Base-by-base conservation (phyloP, 164 flowering plant genomes). In the Buxus sempervirens region DNA sequence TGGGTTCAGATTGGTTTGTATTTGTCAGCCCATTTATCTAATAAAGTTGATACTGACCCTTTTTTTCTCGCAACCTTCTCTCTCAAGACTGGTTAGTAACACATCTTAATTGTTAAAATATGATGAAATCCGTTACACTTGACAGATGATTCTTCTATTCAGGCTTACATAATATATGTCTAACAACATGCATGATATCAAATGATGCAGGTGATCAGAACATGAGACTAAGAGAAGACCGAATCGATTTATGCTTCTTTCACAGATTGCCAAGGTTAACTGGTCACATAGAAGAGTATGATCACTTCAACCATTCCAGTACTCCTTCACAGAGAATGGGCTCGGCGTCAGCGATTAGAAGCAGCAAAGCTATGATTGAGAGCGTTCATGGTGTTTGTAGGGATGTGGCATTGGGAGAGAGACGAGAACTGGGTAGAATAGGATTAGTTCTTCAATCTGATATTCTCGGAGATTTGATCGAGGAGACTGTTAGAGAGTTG, bases 371-470 rank as follows among this genome's bases (percentile, higher is more conserved):
- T 22, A 85, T 87, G 91, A 27, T 60, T 54, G 79, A 87, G 59
- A 84, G 81, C 22, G 88, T 91, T 25, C 80, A 78, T 42, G 83
- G 86, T 73, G 88, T 84, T 56, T 87, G 89, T 62, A 65, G 58
- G 22, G 88, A 84, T 62, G 78, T 85, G 16, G 81, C 67, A 0
- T 83, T 85, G 88, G 91, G 88, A 16, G 80, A 88, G 68, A 82
- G 72, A 66, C 70, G 89, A 60, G 96, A 93, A 65, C 24, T 74
- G 1, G 85, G 81, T n/a, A 84, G 84, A 70, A 75, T 90, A 27
- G 93, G 89, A 8, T 49, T 86, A 66, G 77, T 80, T 28, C 69
- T 93, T 64, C 89, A 93, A 63, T 85, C 86, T 24, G 49, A 72
- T 42, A 79, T 93, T 16, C 82, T 70, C 71, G 82, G 76, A 45